Conservation (phyloP, 2,329 filamentous ascomycete species). For the Bipolaris gigantea region DNA sequence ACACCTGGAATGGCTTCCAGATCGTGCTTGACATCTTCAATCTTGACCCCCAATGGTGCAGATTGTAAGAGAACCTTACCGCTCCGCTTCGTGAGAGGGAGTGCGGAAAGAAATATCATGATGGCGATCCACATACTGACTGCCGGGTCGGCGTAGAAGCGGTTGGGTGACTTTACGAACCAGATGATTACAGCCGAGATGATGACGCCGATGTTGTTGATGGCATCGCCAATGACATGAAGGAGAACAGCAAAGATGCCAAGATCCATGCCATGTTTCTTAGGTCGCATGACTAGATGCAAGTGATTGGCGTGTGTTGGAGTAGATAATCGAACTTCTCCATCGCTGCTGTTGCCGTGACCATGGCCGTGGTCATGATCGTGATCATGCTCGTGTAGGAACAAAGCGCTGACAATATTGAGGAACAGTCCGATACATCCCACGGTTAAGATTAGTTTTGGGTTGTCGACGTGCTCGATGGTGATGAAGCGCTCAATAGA, state of each 20-base stretch:
- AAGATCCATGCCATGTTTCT: slow-evolving; percentile 55
- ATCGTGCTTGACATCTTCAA: slow-evolving; percentile 68
- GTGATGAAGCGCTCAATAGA: slow-evolving; percentile 70
- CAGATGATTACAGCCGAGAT: slow-evolving; percentile 70
- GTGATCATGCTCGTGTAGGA: slow-evolving; percentile 60
- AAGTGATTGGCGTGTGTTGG: slow-evolving; percentile 31
- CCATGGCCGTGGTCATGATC: slow-evolving; percentile 49
- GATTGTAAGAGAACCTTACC: slow-evolving; percentile 70
- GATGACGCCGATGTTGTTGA: slow-evolving; percentile 78
- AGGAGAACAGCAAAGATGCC: slow-evolving; percentile 71
- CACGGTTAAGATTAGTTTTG: slow-evolving; percentile 68
- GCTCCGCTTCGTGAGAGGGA: slow-evolving; percentile 63
- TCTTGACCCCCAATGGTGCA: slow-evolving; percentile 61
- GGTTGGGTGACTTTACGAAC: slow-evolving; percentile 58
- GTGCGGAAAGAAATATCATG: slow-evolving; percentile 68
- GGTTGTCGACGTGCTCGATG: slow-evolving; percentile 61
- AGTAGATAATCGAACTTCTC: slow-evolving; percentile 14
- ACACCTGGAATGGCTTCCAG: slow-evolving; percentile 70
- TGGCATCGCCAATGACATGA: slow-evolving; percentile 71
- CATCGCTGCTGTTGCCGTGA: slow-evolving; percentile 30
- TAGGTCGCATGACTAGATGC: slow-evolving; percentile 28
- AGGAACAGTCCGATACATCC: slow-evolving; percentile 67
- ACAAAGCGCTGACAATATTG: slow-evolving; percentile 67
- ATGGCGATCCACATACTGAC: slow-evolving; percentile 69
- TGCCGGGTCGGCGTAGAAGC: slow-evolving; percentile 73